These are phyloP conservation scores for Xanthoconium purpureum DNA, from an alignment of 768 basidiomycete genomes.

Conservation along the genomic window DNA sequence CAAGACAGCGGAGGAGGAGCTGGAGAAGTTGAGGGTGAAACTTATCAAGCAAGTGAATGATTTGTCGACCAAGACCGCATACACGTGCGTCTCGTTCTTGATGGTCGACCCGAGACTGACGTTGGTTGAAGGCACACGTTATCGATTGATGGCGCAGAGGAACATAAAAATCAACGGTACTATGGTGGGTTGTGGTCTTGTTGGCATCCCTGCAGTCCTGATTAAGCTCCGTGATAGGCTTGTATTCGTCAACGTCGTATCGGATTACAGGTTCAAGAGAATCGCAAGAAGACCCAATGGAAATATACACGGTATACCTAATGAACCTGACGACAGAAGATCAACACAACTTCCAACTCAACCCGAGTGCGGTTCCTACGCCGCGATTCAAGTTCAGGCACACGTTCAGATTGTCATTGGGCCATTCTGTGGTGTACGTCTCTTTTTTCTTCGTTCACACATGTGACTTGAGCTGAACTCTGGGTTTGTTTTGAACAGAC, in stretches of 20 bases:
- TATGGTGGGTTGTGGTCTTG: not conserved
- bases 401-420: conserved; percentile 19
- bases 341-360: conserved; percentile 25
- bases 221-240: not conserved
- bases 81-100: not conserved
- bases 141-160: not conserved
- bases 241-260: not conserved
- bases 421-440: conserved; percentile 19
- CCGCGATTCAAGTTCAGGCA: conserved; percentile 18
- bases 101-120: not conserved
- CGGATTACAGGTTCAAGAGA: conserved; percentile 2
- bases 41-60: not conserved
- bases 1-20: not conserved
- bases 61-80: not conserved
- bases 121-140: conserved; percentile 10
- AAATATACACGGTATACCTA: conserved; percentile 20
- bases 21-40: not conserved
- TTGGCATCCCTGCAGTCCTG: not conserved
- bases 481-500: conserved; percentile 17
- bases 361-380: conserved; percentile 20
- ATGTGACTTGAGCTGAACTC: not conserved
- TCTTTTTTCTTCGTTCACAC: not conserved
- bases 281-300: conserved; percentile 16
- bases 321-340: conserved; percentile 31
- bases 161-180: not conserved